Evolutionary conservation across 1,284 basidiomycete species (phyloP).

Genomic region (Tetrapyrgos nigripes): DNA sequence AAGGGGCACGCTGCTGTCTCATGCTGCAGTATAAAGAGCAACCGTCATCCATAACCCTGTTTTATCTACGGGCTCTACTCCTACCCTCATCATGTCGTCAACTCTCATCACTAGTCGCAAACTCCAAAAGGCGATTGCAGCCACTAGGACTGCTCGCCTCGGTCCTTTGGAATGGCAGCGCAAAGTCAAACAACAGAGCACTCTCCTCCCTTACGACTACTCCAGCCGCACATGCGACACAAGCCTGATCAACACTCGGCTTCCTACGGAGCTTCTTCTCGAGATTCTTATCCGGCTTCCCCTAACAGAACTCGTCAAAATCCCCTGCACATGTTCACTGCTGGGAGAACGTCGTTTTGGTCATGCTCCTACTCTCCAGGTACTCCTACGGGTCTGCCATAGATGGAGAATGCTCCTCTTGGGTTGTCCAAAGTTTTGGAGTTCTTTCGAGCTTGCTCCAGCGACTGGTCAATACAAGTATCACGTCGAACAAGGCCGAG

Average conservation of each 20-base stretch:
- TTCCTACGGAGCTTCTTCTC: background rate
- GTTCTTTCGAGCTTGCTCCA: background rate
- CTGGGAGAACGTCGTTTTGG: background rate
- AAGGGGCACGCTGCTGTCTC: no score
- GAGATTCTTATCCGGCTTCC: background rate
- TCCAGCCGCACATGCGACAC: no score
- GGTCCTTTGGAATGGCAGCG: no score
- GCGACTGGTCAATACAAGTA: background rate
- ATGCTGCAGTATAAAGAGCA: no score
- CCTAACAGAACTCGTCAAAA: background rate
- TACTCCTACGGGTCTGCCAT: background rate
- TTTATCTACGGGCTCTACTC: no score
- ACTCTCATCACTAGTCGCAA: no score
- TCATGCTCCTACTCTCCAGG: background rate
- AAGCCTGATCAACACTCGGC: background rate
- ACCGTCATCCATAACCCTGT: no score
- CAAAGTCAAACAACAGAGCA: no score
- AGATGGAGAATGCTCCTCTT: background rate
- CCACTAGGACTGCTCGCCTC: no score
- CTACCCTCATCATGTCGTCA: no score
- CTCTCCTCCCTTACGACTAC: no score
- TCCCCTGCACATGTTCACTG: background rate
- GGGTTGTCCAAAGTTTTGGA: background rate
- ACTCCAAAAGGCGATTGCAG: no score
- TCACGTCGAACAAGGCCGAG: background rate